Evolutionary conservation across 2,329 filamentous ascomycete species (phyloP).

Genomic region (Colletotrichum destructivum): DNA sequence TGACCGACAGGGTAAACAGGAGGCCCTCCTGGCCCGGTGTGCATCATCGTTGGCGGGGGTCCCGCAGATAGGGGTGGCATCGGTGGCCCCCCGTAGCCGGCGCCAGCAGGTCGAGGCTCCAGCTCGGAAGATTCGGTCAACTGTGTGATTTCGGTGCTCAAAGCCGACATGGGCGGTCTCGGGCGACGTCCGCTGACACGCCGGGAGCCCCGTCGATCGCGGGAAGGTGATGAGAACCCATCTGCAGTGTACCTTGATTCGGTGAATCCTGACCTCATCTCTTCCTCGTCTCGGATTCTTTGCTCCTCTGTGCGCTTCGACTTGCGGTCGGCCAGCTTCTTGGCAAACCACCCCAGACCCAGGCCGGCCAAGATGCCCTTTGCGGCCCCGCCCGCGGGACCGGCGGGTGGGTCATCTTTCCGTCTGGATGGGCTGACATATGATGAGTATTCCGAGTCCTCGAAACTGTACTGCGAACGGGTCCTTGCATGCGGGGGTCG

Average conservation of each 20-base stretch:
- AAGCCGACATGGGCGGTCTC: conserved; percentile 45
- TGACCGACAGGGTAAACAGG: conserved; percentile 35
- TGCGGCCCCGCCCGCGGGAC: conserved; percentile 63
- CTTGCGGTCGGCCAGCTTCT: conserved; percentile 72
- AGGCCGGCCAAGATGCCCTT: conserved; percentile 74
- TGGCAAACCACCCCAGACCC: conserved; percentile 78
- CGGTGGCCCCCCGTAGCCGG: conserved; percentile 51
- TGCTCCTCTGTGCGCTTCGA: conserved; percentile 65
- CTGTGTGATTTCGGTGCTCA: conserved; percentile 42
- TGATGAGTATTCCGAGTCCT: conserved; percentile 72
- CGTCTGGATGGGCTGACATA: conserved; percentile 76
- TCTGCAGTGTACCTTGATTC: conserved; percentile 80
- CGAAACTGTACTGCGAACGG: conserved; percentile 60
- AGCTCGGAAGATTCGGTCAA: conserved; percentile 56
- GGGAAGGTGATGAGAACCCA: conserved; percentile 66
- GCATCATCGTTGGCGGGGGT: conserved; percentile 56
- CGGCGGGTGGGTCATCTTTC: conserved; percentile 59
- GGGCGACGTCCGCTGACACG: conserved; percentile 47
- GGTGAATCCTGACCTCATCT: conserved; percentile 71
- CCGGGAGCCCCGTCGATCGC: conserved; percentile 45
- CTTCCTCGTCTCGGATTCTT: conserved; percentile 63
- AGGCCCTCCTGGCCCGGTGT: conserved; percentile 48
- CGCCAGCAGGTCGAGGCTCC: conserved; percentile 55
- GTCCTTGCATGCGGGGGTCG: conserved; percentile 62
- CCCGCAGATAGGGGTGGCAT: conserved; percentile 55